These are phyloP conservation scores for Nicotiana sylvestris DNA, from an alignment of 257 asterid genomes.

Conservation along the genomic window DNA sequence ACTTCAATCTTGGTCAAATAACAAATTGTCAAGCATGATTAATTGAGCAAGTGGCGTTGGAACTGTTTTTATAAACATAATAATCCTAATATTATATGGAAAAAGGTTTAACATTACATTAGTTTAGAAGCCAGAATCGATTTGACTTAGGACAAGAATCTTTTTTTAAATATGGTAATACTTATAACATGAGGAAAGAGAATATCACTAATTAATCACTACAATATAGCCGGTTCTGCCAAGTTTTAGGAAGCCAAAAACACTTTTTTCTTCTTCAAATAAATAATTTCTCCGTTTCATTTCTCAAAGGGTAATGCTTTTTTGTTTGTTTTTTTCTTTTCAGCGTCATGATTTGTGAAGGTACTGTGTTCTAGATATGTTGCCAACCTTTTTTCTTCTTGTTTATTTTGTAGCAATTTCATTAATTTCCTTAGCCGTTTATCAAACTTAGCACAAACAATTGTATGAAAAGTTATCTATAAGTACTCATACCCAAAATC, in stretches of 20 bases:
- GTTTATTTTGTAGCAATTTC: neutral
- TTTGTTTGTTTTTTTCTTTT: neutral
- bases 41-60: neutral
- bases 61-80: neutral
- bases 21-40: no score
- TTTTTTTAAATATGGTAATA: neutral
- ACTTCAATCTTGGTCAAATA: neutral
- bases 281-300: neutral
- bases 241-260: no score
- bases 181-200: no score
- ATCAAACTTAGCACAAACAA: no score
- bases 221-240: no score
- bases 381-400: neutral
- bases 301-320: neutral
- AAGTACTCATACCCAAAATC: no score
- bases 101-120: neutral
- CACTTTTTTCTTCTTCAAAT: no score
- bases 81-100: neutral
- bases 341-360: neutral
- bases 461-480: no score
- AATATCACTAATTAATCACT: neutral
- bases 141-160: neutral
- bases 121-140: neutral
- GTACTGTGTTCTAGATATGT: neutral
- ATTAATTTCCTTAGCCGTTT: no score